Conservation (phyloP, 2,329 filamentous ascomycete genomes). For the Pyricularia sp. region DNA sequence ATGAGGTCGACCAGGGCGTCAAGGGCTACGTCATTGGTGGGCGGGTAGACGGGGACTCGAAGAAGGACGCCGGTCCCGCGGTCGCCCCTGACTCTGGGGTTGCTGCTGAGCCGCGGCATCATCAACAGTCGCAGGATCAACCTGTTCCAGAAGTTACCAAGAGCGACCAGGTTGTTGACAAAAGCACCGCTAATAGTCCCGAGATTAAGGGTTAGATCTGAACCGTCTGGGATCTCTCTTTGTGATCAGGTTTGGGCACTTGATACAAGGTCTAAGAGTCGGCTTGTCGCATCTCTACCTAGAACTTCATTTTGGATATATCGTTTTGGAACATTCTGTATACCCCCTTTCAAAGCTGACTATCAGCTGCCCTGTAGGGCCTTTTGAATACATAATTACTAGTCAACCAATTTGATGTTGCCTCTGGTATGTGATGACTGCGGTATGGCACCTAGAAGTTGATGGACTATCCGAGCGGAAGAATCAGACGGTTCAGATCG, state of each 20-base stretch:
- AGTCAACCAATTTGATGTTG: neutral
- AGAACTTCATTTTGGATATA: neutral
- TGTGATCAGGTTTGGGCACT: neutral
- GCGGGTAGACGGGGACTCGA: neutral
- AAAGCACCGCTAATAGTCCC: neutral
- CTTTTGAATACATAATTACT: neutral
- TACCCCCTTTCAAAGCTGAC: neutral
- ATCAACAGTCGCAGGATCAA: neutral
- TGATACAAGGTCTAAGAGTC: neutral
- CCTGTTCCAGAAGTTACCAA: neutral
- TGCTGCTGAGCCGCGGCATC: neutral
- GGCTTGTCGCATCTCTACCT: neutral
- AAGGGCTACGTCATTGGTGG: conserved; percentile 13
- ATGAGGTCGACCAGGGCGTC: conserved; percentile 27
- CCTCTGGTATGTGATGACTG: neutral
- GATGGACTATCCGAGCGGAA: no score
- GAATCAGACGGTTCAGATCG: no score
- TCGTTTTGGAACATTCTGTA: neutral
- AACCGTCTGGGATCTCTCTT: neutral
- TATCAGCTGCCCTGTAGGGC: neutral
- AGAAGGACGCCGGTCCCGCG: conserved; percentile 1
- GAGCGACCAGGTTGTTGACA: neutral
- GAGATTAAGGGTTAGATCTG: neutral
- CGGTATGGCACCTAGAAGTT: no score
- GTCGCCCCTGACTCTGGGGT: neutral